Percentiles rank a stretch among this genome's conserved stretches.
Conservation (phyloP, 495 filamentous ascomycete species). For the Penicillium lagena region DNA sequence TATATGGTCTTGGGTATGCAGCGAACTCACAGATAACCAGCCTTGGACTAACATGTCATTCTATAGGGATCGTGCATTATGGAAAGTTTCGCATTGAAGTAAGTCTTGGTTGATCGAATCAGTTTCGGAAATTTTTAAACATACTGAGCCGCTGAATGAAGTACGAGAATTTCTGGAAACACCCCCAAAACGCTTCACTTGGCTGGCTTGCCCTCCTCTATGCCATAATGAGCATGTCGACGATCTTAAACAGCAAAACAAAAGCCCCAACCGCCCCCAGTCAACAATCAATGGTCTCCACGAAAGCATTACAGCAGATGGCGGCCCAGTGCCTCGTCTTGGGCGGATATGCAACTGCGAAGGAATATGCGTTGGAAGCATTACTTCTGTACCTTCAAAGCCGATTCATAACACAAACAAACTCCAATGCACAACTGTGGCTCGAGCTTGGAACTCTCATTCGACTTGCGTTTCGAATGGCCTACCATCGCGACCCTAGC, state of each 20-base stretch:
- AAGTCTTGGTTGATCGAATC: background rate
- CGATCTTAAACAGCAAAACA: background rate
- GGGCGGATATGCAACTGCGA: constrained; percentile 38
- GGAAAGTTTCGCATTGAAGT: constrained; percentile 16
- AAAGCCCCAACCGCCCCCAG: background rate
- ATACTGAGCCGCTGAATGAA: constrained; percentile 4
- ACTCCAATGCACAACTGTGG: constrained; percentile 40
- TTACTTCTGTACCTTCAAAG: constrained; percentile 40
- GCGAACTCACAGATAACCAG: background rate
- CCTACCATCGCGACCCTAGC: constrained; percentile 45
- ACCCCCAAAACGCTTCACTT: constrained; percentile 25
- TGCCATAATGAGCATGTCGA: constrained; percentile 6
- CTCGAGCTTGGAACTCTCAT: constrained; percentile 39
- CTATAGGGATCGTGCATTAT: constrained; percentile 9
- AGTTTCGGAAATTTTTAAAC: too few relatives aligned
- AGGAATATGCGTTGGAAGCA: constrained; percentile 39
- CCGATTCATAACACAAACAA: constrained; percentile 37
- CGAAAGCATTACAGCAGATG: constrained; percentile 4
- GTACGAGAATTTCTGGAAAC: constrained; percentile 43
- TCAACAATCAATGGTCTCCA: background rate
- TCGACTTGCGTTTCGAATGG: constrained; percentile 49
- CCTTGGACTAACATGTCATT: background rate
- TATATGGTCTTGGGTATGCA: constrained; percentile 20
- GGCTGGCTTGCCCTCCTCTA: constrained; percentile 34
- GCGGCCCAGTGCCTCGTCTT: constrained; percentile 35